Base-by-base conservation (phyloP, 2,329 filamentous ascomycete species). In the Drechslerella stenobrocha region DNA sequence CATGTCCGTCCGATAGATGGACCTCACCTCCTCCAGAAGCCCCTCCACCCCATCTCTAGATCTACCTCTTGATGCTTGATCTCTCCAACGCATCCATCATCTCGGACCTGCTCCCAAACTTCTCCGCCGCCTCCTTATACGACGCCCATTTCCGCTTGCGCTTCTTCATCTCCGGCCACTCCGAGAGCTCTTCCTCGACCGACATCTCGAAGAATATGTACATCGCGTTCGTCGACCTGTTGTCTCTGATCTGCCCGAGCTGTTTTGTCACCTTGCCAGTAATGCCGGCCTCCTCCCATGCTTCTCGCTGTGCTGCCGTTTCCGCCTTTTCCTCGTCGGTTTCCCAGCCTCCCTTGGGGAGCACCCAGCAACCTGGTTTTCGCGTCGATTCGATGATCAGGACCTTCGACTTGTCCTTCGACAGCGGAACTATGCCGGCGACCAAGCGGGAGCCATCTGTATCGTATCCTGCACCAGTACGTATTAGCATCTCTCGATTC, bases 301-400 rank as follows among this genome's bases (percentile, higher is more conserved):
- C 93, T 78, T 98, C 93, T 72, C 93, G 81, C 45, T 55, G 81
- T 81, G 87, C 78, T 58, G 93, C 93, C 60, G 93, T 89, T 76
- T 92, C 84, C 70, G 87, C 84, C 70, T 89, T 93, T 70, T 86
- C 84, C 79, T 98, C 93, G 77, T 98, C 93, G 30, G 85, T 87
- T 77, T 98, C 93, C 91, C 93, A 98, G 67, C 93, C 93, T 75
- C 93, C 93, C 77, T 98, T 98, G 67, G 93, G 93, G 64, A 98
- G 82, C 42, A 98, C 93, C 93, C 93, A 98, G 53, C 72, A 71
- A 74, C 89, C 89, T 76, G 89, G 89, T 74, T 90, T 87, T 71
- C 89, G 84, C 52, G 89, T 92, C 56, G 90, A 96, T 79, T 96
- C 90, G 74, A 97, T 96, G 73, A 98, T 82, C 73, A 98, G 82